phyloP scores from a whole-genome alignment of 2,329 filamentous ascomycete species.

The Hirsutella minnesotensis region DNA sequence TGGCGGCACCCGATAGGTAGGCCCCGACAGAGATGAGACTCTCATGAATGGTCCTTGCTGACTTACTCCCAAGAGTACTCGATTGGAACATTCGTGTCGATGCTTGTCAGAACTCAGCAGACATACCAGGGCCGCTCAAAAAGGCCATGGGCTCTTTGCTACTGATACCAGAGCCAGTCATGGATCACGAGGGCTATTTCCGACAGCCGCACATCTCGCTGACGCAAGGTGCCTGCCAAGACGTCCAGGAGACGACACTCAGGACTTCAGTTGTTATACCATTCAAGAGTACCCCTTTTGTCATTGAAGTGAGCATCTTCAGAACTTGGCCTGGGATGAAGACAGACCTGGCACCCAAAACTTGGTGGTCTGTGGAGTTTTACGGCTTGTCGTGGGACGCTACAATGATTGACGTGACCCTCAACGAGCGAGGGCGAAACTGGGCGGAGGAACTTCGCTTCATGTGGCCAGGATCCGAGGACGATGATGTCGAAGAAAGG shows the following conservation, averaged over 20 bases:
- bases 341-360: constrained; percentile 8
- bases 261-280: constrained; percentile 17
- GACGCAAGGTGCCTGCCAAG: not conserved
- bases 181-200: not conserved
- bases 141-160: constrained; percentile 10
- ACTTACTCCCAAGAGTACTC: constrained; percentile 11
- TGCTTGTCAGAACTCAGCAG: constrained; percentile 9
- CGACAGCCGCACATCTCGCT: not conserved
- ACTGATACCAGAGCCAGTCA: constrained; percentile 3
- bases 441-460: constrained; percentile 17
- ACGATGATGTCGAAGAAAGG: constrained; percentile 12
- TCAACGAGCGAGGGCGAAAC: constrained; percentile 14
- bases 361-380: constrained; percentile 19
- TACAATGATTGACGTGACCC: constrained; percentile 16
- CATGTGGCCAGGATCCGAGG: constrained; percentile 19
- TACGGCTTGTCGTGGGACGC: constrained; percentile 25
- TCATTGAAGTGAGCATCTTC: constrained; percentile 20
- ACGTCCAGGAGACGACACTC: constrained; percentile 10
- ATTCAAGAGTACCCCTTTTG: constrained; percentile 17
- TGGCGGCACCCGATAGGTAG: constrained; percentile 24
- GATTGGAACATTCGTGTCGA: constrained; percentile 23
- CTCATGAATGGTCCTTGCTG: not conserved
- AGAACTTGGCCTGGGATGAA: constrained; percentile 14
- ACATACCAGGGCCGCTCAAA: constrained; percentile 9
- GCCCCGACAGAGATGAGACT: not conserved